phyloP scores from a whole-genome alignment of 1,139 yeast genomes.

The Diutina scorzettiae region DNA sequence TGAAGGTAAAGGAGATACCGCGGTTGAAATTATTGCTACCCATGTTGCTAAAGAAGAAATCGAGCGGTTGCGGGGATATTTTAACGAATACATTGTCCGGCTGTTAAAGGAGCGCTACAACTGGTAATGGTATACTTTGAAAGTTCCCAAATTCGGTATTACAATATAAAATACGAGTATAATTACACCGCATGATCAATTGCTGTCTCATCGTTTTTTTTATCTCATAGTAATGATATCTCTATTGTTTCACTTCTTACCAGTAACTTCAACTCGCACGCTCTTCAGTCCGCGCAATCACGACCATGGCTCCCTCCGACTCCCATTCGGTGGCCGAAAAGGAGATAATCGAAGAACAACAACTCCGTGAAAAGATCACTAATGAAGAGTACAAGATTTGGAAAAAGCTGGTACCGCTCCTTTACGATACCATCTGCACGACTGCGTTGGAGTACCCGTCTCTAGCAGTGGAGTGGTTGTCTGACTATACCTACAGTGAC shows the following conservation, averaged over 20 bases:
- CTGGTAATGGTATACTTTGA: no score
- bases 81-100: neutral
- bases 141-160: no score
- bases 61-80: neutral
- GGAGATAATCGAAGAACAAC: constrained; percentile 31
- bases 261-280: no score
- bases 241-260: no score
- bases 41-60: neutral
- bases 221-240: no score
- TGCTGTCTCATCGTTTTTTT: no score
- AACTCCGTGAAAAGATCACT: constrained; percentile 36
- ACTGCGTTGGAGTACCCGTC: constrained; percentile 55
- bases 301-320: constrained; percentile 8
- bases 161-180: no score
- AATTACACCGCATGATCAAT: no score
- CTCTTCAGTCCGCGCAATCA: no score
- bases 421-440: constrained; percentile 70
- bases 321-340: constrained; percentile 14
- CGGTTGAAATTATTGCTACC: no score
- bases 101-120: no score
- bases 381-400: constrained; percentile 80
- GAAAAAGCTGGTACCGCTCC: constrained; percentile 89
- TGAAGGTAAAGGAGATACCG: no score
- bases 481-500: constrained; percentile 21
- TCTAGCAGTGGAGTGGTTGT: constrained; percentile 38